Base-by-base conservation (phyloP, 2,329 filamentous ascomycete genomes). In the Aspergillus ochraceus region DNA sequence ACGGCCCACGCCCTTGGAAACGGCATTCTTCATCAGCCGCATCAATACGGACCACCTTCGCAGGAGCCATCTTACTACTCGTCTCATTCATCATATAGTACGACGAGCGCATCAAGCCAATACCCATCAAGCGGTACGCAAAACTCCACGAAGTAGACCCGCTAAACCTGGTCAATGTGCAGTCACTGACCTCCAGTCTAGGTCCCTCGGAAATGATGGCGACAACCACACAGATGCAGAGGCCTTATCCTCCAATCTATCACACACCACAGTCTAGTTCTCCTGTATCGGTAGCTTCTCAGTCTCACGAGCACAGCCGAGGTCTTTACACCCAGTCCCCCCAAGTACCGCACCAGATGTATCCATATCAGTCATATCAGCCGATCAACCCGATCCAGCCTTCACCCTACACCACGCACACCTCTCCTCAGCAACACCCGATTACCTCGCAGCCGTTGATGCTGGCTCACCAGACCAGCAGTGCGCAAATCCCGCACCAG, bases 191-290 rank as follows among this genome's bases (percentile, higher is more conserved):
- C 14, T 5, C 12, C 6, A 17, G 36, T 8, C 84, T 87, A 90
- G 90, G 91, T 77, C 86, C 89, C 76, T 86, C 88, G 73, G 86
- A 88, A 73, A 80, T 84, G 71, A 89, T 89, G 87, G 86, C 87
- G 64, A 82, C 78, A 63, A 73, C 86, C 67, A 83, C 86, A 68
- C 85, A 86, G 66, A 88, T 89, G 83, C 86, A 86, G 74, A 83
- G 86, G 68, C 84, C 82, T 51, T 97, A 96, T 75, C 93, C 93
- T 68, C 91, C 92, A 61, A 96, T 97, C 74, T 97, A 97, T 75
- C 91, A 97, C 77, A 96, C 93, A 19, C 92, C 93, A 57, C 93
- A 97, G 80, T 96, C 93, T 58, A 96, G 94, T 77, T 97, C 94
- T 57, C 94, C 94, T 52, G 91, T 92, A 45, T 96, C 93, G 54